Evolutionary conservation across 2,329 filamentous ascomycete species (phyloP).

Genomic region (Pseudogymnoascus sp.): DNA sequence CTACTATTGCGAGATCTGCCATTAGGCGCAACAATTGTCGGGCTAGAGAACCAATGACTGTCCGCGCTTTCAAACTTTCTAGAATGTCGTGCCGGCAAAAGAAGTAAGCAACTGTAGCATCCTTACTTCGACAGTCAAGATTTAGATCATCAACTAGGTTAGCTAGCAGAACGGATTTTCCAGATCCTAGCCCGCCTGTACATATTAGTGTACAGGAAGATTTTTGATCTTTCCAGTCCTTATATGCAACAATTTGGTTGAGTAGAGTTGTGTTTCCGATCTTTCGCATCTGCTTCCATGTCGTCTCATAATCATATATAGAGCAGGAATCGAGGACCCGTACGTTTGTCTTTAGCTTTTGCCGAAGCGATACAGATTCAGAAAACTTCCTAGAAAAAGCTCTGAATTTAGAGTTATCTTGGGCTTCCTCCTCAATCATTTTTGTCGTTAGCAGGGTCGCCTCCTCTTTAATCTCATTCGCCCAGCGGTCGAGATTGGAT

Average conservation of each 20-base stretch:
- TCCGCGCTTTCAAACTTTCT: conserved; percentile 26
- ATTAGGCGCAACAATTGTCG: conserved; percentile 32
- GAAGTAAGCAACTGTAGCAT: conserved; percentile 27
- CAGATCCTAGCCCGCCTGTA: conserved; percentile 36
- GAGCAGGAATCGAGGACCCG: conserved; percentile 36
- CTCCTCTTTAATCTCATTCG: conserved; percentile 33
- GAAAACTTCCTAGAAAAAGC: conserved; percentile 19
- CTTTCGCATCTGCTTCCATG: conserved; percentile 38
- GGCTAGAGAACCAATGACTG: conserved; percentile 28
- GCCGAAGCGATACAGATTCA: conserved; percentile 12
- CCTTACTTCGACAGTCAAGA: conserved; percentile 15
- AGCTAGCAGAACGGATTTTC: conserved; percentile 39
- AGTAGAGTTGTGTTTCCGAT: conserved; percentile 30
- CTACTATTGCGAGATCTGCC: conserved; percentile 18
- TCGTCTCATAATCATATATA: conserved; percentile 32
- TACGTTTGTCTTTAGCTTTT: conserved; percentile 19
- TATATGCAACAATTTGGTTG: conserved; percentile 20
- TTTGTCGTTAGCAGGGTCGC: conserved; percentile 25
- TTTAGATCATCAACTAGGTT: conserved; percentile 37
- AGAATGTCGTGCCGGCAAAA: conserved; percentile 29
- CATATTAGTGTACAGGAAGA: conserved; percentile 29
- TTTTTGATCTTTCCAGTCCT: conserved; percentile 25
- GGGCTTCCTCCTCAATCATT: conserved; percentile 18
- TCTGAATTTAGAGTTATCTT: conserved; percentile 25
- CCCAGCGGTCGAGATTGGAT: conserved; percentile 31